Percentiles rank a stretch among this genome's conserved stretches.
Evolutionary conservation across 2,329 filamentous ascomycete species (phyloP).

Genomic region (Microdochium nivale): DNA sequence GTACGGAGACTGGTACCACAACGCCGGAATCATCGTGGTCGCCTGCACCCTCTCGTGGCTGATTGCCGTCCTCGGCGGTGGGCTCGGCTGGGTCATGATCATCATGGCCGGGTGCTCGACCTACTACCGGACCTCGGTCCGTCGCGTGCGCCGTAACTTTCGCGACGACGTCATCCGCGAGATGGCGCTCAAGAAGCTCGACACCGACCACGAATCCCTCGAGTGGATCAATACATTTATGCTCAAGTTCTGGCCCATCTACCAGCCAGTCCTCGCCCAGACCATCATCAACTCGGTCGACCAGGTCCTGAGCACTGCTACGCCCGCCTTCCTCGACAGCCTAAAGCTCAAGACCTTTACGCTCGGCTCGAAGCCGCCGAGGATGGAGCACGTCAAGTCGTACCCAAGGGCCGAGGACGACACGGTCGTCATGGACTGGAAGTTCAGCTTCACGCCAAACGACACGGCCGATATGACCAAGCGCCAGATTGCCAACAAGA

Average conservation of each 20-base stretch:
- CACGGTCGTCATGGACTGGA: slow-evolving; percentile 98
- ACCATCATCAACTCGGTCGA: slow-evolving; percentile 92
- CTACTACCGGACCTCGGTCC: slow-evolving; percentile 93
- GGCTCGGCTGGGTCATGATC: slow-evolving; percentile 85
- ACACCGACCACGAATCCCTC: slow-evolving; percentile 83
- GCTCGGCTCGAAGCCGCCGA: slow-evolving; percentile 87
- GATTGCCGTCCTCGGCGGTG: slow-evolving; percentile 79
- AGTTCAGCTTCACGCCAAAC: slow-evolving; percentile 97
- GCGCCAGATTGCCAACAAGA: slow-evolving; percentile 84
- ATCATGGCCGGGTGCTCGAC: slow-evolving; percentile 89
- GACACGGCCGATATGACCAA: slow-evolving; percentile 87
- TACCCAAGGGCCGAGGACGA: slow-evolving; percentile 95
- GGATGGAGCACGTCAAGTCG: slow-evolving; percentile 96
- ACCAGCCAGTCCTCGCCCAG: slow-evolving; percentile 84
- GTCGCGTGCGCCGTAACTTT: slow-evolving; percentile 89
- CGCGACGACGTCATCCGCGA: slow-evolving; percentile 89
- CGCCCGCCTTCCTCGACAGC: slow-evolving; percentile 87
- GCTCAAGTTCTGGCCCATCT: slow-evolving; percentile 99
- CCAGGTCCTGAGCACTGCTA: slow-evolving; percentile 87
- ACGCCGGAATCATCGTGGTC: slow-evolving; percentile 87
- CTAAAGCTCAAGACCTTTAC: slow-evolving; percentile 90
- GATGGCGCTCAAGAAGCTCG: slow-evolving; percentile 76
- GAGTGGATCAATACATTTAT: slow-evolving; percentile 99
- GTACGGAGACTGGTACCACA: slow-evolving; percentile 99
- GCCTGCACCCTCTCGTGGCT: slow-evolving; percentile 88